Base-by-base conservation (phyloP, 164 flowering plant genomes). In the Umbellularia californica region DNA sequence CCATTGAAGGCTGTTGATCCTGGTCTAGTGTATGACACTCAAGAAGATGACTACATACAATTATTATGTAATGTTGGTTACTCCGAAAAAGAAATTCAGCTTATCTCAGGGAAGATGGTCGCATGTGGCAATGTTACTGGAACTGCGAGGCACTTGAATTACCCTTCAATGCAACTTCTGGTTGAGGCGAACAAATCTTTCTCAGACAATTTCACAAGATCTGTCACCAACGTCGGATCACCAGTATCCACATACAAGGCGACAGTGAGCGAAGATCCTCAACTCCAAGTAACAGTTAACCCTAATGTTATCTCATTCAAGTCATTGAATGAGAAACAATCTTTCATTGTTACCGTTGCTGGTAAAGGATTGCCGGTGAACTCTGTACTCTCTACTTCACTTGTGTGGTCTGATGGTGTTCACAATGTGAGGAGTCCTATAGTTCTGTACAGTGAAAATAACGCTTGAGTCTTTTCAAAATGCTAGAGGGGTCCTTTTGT, bases 351-450 rank as follows among this genome's bases (percentile, higher is more conserved):
- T n/a, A 76, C 75, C 12, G 41, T 92, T 74, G 77, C 78, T 24
- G 97, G 92, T 3, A 50, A 22, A 22, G 47, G 11, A 6, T 22
- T 20, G 19, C 41, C 75, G 1, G 75, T 12, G 15, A 13, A 10
- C 14, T 22, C 27, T 23, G 69, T 66, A 7, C 22, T 76, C 1
- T 85, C 87, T 22, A 88, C 79, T 71, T 74, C 86, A 58, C 76
- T 89, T 73, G 80, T 79, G 52, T 90, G 94, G 92, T 79, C 77
- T 65, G 93, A 92, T 82, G 92, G 90, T 0, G 64, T 72, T 24
- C 71, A 81, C 71, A 79, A 77, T 76, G 93, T 90, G n/a, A 82
- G 87, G 74, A 91, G 93, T 75, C 91, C 92, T 2, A 76, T 90
- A 78, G 88, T 88, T 60, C 87, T 82, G 5, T 71, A 74, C 50